phyloP scores from a whole-genome alignment of 1,284 basidiomycete genomes.

The Stygiomarasmius scandens region DNA sequence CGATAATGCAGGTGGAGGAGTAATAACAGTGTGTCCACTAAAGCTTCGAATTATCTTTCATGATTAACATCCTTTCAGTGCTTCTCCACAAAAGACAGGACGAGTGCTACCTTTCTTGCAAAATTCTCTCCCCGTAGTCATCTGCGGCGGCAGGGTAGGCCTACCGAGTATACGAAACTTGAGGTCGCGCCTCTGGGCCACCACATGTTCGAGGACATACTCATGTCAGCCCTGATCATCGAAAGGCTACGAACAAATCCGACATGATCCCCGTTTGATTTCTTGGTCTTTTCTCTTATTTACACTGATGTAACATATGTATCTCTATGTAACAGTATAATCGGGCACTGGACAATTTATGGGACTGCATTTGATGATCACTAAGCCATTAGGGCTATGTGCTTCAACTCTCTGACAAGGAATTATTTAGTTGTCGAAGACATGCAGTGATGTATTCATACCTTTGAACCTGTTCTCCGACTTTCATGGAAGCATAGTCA shows the following conservation, averaged over 20 bases:
- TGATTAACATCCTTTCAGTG: conserved; percentile 28
- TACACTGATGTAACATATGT: not conserved
- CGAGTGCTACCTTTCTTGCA: conserved; percentile 32
- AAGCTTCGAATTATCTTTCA: not conserved
- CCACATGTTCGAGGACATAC: conserved; percentile 42
- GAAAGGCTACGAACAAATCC: conserved; percentile 38
- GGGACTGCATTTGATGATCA: not conserved
- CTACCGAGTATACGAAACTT: conserved; percentile 34
- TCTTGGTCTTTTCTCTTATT: not conserved
- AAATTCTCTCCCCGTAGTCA: conserved; percentile 38
- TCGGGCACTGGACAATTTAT: not conserved
- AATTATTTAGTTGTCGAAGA: conserved; percentile 4
- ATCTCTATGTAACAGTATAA: not conserved
- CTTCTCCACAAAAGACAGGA: conserved; percentile 40
- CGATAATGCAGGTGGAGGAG: conserved; percentile 30
- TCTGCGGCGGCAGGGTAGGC: conserved; percentile 35
- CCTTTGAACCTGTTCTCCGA: conserved; percentile 85
- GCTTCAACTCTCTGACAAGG: conserved; percentile 68
- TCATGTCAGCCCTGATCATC: conserved; percentile 41
- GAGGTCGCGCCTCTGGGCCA: conserved; percentile 42
- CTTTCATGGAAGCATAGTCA: conserved; percentile 77
- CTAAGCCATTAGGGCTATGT: conserved; percentile 79
- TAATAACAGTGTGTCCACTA: conserved; percentile 25
- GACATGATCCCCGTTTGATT: not conserved
- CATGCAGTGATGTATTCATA: conserved; percentile 38